Percentiles rank a stretch among this genome's conserved stretches.
Evolutionary conservation across 768 basidiomycete genomes (phyloP).

Genomic region (Boletus sensibilis): DNA sequence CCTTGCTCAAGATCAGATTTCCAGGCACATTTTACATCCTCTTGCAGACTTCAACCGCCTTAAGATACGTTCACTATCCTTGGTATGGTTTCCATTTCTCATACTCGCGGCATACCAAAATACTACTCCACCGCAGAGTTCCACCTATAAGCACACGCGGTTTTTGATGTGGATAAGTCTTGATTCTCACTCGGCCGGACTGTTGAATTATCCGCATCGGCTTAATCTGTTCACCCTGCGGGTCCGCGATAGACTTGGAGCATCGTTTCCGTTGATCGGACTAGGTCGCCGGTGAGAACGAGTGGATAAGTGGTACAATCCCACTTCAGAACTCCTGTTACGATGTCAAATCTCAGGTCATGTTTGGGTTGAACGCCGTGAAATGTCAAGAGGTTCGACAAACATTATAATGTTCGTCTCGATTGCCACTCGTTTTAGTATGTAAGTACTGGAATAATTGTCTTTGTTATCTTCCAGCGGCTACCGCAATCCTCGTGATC

Average conservation of each 20-base stretch:
- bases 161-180: neutral
- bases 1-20: neutral
- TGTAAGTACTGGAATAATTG: neutral
- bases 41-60: neutral
- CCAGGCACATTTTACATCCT: neutral
- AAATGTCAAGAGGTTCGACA: neutral
- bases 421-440: neutral
- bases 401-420: neutral
- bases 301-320: neutral
- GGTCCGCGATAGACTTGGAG: neutral
- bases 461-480: neutral
- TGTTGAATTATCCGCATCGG: neutral
- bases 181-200: neutral
- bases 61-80: neutral
- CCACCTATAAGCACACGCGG: neutral
- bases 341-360: neutral
- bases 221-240: neutral
- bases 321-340: no score
- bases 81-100: neutral
- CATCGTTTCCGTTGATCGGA: neutral
- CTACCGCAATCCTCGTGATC: neutral
- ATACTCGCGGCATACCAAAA: neutral
- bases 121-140: neutral
- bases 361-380: neutral
- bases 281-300: neutral